Percentiles rank a stretch among this genome's conserved stretches.
phyloP scores from a whole-genome alignment of 768 basidiomycete genomes.

The Serendipita sp. region DNA sequence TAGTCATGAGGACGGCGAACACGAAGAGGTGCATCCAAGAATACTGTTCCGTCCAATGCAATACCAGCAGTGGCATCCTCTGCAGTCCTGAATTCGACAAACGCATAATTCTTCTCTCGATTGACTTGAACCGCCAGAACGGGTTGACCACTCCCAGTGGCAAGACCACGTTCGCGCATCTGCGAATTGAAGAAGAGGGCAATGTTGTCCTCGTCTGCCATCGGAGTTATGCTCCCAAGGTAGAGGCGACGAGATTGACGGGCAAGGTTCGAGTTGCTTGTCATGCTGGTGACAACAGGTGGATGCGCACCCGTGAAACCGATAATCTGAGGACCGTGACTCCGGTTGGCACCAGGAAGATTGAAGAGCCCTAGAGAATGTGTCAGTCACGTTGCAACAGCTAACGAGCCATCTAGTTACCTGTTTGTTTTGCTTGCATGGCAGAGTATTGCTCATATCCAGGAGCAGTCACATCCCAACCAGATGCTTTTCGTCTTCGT shows the following conservation, averaged over 20 bases:
- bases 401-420: slow-evolving; percentile 25
- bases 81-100: slow-evolving; percentile 97
- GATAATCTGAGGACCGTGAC: slow-evolving; percentile 68
- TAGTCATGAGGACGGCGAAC: slow-evolving; percentile 97
- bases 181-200: slow-evolving; percentile 90
- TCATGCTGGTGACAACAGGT: slow-evolving; percentile 74
- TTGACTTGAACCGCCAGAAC: slow-evolving; percentile 91
- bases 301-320: slow-evolving; percentile 68
- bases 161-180: slow-evolving; percentile 85
- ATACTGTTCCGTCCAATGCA: slow-evolving; percentile 95
- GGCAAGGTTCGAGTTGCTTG: slow-evolving; percentile 73
- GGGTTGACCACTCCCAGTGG: slow-evolving; percentile 68
- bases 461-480: slow-evolving; percentile 92
- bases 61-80: slow-evolving; percentile 94
- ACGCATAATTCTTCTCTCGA: slow-evolving; percentile 97
- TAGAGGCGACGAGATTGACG: slow-evolving; percentile 91
- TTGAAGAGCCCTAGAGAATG: slow-evolving; percentile 68
- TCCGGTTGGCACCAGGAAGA: slow-evolving; percentile 85
- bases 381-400: slow-evolving; percentile 5
- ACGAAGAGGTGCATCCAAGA: slow-evolving; percentile 88
- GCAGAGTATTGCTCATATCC: slow-evolving; percentile 92
- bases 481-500: slow-evolving; percentile 73
- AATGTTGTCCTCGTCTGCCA: slow-evolving; percentile 84
- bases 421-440: slow-evolving; percentile 96
- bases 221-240: slow-evolving; percentile 89